A percentile compares a stretch with the other conserved stretches of the same genome.
phyloP scores from a whole-genome alignment of 2,329 filamentous ascomycete species.

The Trichoderma guizhouense region DNA sequence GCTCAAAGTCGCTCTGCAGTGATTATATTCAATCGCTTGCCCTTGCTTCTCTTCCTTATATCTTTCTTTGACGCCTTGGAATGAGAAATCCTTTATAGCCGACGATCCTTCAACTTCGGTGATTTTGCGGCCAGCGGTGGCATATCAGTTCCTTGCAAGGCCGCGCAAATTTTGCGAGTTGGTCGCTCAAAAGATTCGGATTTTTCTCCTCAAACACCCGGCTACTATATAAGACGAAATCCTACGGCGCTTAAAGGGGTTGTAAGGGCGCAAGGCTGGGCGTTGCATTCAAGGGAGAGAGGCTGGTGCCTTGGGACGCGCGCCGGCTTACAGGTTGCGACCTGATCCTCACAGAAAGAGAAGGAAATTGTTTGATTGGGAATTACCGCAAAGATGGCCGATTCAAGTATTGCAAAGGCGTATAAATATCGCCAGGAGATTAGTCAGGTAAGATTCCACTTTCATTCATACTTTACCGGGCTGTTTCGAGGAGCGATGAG shows the following conservation, averaged over 20 bases:
- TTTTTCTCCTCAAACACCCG: neutral
- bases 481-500: neutral
- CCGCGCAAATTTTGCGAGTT: neutral
- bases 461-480: neutral
- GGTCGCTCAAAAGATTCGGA: neutral
- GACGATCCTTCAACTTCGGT: neutral
- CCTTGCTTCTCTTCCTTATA: neutral
- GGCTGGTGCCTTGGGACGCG: neutral
- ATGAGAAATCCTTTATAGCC: neutral
- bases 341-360: neutral
- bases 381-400: slow-evolving; percentile 55
- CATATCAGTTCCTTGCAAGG: neutral
- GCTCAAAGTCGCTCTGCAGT: neutral
- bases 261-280: neutral
- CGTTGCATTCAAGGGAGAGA: neutral
- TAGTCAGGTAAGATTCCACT: slow-evolving; percentile 68
- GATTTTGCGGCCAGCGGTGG: neutral
- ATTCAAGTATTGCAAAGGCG: slow-evolving; percentile 51
- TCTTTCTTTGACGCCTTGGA: neutral
- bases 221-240: neutral
- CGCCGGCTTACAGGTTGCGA: neutral
- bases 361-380: neutral
- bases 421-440: slow-evolving; percentile 97
- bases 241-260: neutral
- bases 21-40: neutral